Base-by-base conservation (phyloP, 768 basidiomycete genomes). In the Tricholoma flavovirens region DNA sequence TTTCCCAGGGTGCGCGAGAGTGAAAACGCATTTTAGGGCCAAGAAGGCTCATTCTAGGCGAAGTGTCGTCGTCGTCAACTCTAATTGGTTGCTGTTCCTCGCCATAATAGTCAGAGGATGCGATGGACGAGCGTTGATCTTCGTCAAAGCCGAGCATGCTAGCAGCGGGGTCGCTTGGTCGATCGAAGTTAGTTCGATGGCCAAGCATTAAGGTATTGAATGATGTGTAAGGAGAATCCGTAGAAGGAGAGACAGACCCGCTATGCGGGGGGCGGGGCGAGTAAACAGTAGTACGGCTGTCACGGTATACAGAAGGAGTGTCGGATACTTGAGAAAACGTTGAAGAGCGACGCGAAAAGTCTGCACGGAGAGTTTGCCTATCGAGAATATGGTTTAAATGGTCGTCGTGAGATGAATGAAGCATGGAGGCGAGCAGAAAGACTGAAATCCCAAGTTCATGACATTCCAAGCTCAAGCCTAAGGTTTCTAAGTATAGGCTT, bases 21-120 rank as follows among this genome's bases (percentile, higher is more conserved):
- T 90, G 87, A 65, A 90, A 83, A 51, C 84, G 83, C 79, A 91
- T 88, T 69, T 83, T 90, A 29, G 90, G 90, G n/a, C 90, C 90
- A 32, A 87, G 81, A 49, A 85, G 72, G 63, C 87, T 90, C 69
- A 90, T 81, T 53, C 84, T 77, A 56, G 77, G 68, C 1, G 76
- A 70, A 35, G 73, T 62, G 8, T 76, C 75, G 35, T 79, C 73
- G 51, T 79, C 76, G 40, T 73, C 74, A 48, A 78, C 74, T 48
- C 72, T 71, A 17, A 66, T 67, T 21, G 75, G 72, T 48, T 77
- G 72, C 48, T 71, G 64, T 49, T 74, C 68, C 33, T 67, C 62
- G 21, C 67, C 58, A 46, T 70, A 59, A 40, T 69, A 64, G 14
- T 60, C 49, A 29, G 67, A 64, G 40, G 69, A 65, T 17, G 69